Conservation (phyloP, 148 eudicot species). For the Heliosperma pusillum region DNA sequence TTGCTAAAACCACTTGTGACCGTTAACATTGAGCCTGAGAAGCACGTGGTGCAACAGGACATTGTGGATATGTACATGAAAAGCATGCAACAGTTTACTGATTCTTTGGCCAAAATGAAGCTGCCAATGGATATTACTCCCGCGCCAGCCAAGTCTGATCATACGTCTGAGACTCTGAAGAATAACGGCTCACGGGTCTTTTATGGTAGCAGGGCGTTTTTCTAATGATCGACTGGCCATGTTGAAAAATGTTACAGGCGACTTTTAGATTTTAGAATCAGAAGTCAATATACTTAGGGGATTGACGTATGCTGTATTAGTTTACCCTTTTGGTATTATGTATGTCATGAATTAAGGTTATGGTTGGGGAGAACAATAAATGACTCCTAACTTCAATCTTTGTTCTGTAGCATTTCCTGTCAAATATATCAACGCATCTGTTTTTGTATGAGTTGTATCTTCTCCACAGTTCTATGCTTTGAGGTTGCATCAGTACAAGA, state of each 20-base stretch:
- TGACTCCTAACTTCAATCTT: conserved; percentile 27
- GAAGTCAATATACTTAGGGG: conserved; percentile 32
- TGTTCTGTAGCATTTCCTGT: conserved; percentile 24
- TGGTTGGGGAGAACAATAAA: conserved; percentile 21
- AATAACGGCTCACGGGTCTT: conserved; percentile 68
- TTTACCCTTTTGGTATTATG: conserved; percentile 32
- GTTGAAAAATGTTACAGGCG: conserved; percentile 37
- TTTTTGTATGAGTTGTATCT: conserved; percentile 1
- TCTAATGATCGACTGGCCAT: conserved; percentile 36
- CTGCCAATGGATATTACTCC: conserved; percentile 68
- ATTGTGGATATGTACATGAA: conserved; percentile 97
- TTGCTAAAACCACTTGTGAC: conserved; percentile 45
- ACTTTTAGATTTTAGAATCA: conserved; percentile 56
- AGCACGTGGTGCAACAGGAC: conserved; percentile 89
- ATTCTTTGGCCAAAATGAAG: conserved; percentile 91
- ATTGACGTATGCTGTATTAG: conserved; percentile 30
- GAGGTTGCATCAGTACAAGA: not conserved
- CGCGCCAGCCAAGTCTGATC: conserved; percentile 62
- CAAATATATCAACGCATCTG: conserved; percentile 23
- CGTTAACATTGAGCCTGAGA: conserved; percentile 63
- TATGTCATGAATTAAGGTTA: conserved; percentile 31
- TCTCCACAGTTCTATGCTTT: not conserved
- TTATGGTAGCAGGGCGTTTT: conserved; percentile 97
- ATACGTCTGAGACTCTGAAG: conserved; percentile 54
- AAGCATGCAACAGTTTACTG: conserved; percentile 97